phyloP scores from a whole-genome alignment of 2,329 filamentous ascomycete species.

The Canariomyces notabilis region DNA sequence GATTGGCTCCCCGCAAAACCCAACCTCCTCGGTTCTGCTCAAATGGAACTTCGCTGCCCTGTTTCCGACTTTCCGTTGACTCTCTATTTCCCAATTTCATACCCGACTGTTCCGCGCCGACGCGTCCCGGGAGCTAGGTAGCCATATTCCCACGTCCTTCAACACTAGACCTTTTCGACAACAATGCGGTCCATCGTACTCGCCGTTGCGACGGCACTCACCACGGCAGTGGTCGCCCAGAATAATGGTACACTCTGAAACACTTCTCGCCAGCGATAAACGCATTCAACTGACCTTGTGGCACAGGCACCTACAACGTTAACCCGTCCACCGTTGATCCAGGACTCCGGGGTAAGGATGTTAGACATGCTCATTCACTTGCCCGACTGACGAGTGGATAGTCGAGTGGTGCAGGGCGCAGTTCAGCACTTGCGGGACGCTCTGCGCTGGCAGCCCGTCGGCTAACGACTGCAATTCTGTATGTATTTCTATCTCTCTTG shows the following conservation, averaged over 20 bases:
- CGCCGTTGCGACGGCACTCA: no score
- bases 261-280: neutral
- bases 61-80: no score
- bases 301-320: slow-evolving; percentile 41
- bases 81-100: no score
- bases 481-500: slow-evolving; percentile 24
- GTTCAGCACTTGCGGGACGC: slow-evolving; percentile 44
- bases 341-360: slow-evolving; percentile 35
- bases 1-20: no score
- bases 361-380: neutral
- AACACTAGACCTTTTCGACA: no score
- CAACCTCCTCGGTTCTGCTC: no score
- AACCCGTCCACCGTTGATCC: slow-evolving; percentile 34
- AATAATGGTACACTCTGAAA: neutral
- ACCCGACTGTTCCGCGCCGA: no score
- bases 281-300: neutral
- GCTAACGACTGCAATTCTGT: slow-evolving; percentile 45
- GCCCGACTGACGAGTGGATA: slow-evolving; percentile 25
- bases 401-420: slow-evolving; percentile 50
- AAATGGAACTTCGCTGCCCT: no score
- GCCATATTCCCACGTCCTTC: no score
- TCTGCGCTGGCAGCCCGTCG: slow-evolving; percentile 39
- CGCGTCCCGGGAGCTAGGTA: no score
- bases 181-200: no score
- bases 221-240: no score